Conservation (phyloP, 2,329 filamentous ascomycete species). For the Corniculantispora saksenae region DNA sequence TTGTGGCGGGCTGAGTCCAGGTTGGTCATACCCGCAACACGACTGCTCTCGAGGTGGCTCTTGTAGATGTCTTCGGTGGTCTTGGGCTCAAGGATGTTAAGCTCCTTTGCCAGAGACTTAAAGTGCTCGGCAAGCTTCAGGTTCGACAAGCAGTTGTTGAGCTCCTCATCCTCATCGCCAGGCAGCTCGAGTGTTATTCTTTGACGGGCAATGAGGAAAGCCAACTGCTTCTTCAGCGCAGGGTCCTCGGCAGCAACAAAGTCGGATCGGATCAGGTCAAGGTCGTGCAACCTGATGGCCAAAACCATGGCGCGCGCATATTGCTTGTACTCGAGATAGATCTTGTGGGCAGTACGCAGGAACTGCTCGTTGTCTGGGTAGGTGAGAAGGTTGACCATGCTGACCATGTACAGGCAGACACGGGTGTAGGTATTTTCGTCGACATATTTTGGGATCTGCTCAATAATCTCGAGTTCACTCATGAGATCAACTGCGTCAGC, state of each 20-base stretch:
- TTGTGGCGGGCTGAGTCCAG: conserved; percentile 96
- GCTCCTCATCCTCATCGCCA: conserved; percentile 71
- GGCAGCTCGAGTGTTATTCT: conserved; percentile 77
- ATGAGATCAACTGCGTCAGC: conserved; percentile 96
- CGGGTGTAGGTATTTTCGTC: conserved; percentile 92
- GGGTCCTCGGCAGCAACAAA: conserved; percentile 80
- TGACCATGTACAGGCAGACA: conserved; percentile 97
- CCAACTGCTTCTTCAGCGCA: conserved; percentile 87
- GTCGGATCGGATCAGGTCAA: conserved; percentile 77
- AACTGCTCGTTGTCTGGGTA: conserved; percentile 98
- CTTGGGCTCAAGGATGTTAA: conserved; percentile 96
- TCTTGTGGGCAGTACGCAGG: conserved; percentile 85
- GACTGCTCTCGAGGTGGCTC: conserved; percentile 92
- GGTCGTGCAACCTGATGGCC: conserved; percentile 89
- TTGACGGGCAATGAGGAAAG: conserved; percentile 88
- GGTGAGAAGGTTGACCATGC: conserved; percentile 96
- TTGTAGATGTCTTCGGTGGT: conserved; percentile 99
- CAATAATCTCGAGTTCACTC: conserved; percentile 97
- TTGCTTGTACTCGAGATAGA: conserved; percentile 92
- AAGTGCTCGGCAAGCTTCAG: conserved; percentile 87
- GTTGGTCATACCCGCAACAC: conserved; percentile 90
- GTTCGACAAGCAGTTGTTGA: conserved; percentile 84
- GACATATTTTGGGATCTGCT: conserved; percentile 82
- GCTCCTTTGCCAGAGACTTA: conserved; percentile 88
- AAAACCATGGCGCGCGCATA: conserved; percentile 91